These are phyloP conservation scores for Euphorbia lathyris DNA, from an alignment of 345 rosid genomes.

Conservation along the genomic window DNA sequence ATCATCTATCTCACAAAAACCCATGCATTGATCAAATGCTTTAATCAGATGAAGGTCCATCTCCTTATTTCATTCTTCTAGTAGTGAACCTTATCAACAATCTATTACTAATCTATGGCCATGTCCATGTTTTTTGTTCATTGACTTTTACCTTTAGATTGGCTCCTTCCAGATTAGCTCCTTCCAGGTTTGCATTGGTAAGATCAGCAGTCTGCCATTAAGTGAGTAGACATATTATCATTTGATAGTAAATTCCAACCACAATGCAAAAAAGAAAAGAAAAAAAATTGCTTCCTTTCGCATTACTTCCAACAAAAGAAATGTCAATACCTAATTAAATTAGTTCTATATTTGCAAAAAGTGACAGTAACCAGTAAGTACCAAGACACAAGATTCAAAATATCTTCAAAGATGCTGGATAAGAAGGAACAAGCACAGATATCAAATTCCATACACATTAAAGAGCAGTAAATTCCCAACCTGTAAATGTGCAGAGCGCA, in stretches of 20 bases:
- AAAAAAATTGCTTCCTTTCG: background rate
- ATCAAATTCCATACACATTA: background rate
- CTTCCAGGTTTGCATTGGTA: slow-evolving; percentile 90
- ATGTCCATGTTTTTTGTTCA: background rate
- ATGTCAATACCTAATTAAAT: background rate
- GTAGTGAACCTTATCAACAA: too few species aligned
- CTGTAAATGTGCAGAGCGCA: slow-evolving; percentile 91
- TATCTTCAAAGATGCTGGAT: too few species aligned
- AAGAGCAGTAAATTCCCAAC: slow-evolving; percentile 24
- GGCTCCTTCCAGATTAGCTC: slow-evolving; percentile 93
- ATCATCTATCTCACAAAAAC: too few species aligned
- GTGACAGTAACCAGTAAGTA: too few species aligned
- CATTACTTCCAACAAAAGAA: background rate
- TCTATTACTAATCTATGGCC: background rate
- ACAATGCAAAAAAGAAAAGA: background rate
- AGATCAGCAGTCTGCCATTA: slow-evolving; percentile 78
- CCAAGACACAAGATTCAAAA: too few species aligned
- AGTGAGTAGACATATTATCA: slow-evolving; percentile 2
- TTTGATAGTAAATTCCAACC: background rate
- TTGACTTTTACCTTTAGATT: slow-evolving; percentile 65
- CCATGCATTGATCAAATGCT: background rate
- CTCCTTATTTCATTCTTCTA: background rate
- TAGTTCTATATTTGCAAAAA: too few species aligned
- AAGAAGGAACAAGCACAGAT: too few species aligned
- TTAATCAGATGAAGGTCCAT: background rate